These are phyloP conservation scores for Exophiala viscosa DNA, from an alignment of 2,329 filamentous ascomycete species.

Conservation along the genomic window DNA sequence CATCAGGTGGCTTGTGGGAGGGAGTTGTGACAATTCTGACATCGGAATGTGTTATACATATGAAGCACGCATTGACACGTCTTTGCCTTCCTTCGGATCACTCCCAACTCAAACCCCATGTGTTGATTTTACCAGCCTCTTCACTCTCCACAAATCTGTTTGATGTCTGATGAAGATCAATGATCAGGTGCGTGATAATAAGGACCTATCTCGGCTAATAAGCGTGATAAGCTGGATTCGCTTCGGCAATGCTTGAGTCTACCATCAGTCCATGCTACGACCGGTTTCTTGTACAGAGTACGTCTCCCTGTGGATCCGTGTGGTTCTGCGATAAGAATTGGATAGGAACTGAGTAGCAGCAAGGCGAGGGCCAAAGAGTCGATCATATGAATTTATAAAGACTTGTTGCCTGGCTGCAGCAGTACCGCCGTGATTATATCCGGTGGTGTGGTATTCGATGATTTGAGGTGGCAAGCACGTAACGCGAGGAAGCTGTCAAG, in stretches of 20 bases:
- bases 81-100: neutral
- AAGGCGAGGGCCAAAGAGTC: too few species aligned
- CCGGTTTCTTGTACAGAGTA: too few species aligned
- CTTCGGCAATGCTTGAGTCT: too few species aligned
- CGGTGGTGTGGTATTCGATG: neutral
- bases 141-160: neutral
- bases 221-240: neutral
- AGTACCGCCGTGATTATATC: too few species aligned
- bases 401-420: too few species aligned
- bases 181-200: neutral
- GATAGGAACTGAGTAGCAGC: too few species aligned
- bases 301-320: too few species aligned
- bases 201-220: neutral
- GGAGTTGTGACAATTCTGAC: slow-evolving; percentile 7
- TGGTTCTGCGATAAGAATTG: too few species aligned
- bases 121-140: neutral
- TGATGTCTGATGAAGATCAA: neutral
- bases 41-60: slow-evolving; percentile 2
- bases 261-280: too few species aligned
- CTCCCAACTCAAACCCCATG: neutral
- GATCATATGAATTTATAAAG: too few species aligned
- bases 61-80: neutral
- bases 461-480: neutral
- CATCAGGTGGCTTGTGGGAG: neutral
- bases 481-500: neutral